Base-by-base conservation (phyloP, 1,139 yeast genomes). In the Blastobotrys aristatus region DNA sequence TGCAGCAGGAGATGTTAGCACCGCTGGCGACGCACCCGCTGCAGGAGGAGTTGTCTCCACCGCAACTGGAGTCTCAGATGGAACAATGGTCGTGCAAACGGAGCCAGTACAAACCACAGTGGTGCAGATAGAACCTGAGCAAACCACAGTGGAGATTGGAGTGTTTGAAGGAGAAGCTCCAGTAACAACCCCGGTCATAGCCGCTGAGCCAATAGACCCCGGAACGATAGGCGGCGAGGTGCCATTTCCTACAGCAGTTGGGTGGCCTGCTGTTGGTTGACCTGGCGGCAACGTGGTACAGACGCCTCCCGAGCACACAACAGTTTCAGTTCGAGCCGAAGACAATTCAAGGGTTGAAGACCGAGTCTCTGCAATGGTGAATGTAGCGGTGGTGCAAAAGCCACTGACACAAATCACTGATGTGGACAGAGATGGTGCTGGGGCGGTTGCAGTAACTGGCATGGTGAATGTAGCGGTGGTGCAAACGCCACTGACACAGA, bases 201-300 rank as follows among this genome's bases (percentile, higher is more conserved):
- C 22, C 22, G 18, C 22, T 5, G 17, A 3, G 11, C 13, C 22
- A 17, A 4, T 7, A 16, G 7, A 7, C 6, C 17, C 17, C 16
- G 14, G 37, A 33, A 16, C 37, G 6, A 17, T 3, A 5, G 18
- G 13, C 22, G 37, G 37, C 18, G 17, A 8, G 16, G 18, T 33
- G 37, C 5, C 22, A 13, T n/a, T 16, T 5, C 3, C 37, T 5
- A 18, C 13, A 17, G 18, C 22, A 17, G 13, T 33, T 17, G 37
- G 37, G 4, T 13, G 18, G 5, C 11, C 18, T 33, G 29, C 29
- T 26, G 29, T 26, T 26, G 34, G 35, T 3, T 13, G 24, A 27
- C 17, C 35, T 13, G 40, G 40, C n/a, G 31, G 10, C 21, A 34
- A 8, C 10, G 45, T 42, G 24, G 45, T 33, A 26, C 45, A 42